Evolutionary conservation across 352 stramenopile species (phyloP).

Genomic region (Elongisporangium undulatum): DNA sequence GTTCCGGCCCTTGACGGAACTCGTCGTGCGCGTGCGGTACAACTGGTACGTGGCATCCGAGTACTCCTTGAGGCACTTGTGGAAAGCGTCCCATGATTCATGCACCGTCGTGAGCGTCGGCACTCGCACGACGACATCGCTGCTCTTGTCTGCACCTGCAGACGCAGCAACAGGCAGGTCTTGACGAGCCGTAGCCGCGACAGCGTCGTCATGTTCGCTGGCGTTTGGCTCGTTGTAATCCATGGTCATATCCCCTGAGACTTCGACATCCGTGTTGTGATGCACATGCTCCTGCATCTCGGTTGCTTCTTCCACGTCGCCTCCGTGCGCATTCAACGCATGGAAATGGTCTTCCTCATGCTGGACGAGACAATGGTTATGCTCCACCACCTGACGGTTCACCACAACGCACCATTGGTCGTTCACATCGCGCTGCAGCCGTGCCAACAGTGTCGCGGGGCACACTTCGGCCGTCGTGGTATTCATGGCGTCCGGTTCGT

Average conservation of each 20-base stretch:
- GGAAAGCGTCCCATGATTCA: conserved; percentile 68
- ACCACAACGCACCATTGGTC: conserved; percentile 65
- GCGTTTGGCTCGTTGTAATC: background rate
- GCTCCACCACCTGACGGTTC: conserved; percentile 55
- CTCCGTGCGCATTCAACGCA: conserved; percentile 16
- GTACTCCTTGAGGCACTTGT: conserved; percentile 50
- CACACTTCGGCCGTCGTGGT: conserved; percentile 13
- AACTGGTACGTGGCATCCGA: conserved; percentile 65
- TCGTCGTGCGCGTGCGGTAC: conserved; percentile 74
- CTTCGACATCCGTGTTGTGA: background rate
- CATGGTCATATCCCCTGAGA: background rate
- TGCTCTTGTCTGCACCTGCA: background rate
- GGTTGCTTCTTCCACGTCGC: background rate
- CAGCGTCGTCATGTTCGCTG: background rate
- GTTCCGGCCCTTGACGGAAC: conserved; percentile 60
- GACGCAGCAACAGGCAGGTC: background rate
- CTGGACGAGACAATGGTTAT: conserved; percentile 42
- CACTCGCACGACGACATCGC: conserved; percentile 58
- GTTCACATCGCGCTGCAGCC: conserved; percentile 58
- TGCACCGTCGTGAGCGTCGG: conserved; percentile 48
- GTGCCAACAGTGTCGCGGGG: conserved; percentile 63
- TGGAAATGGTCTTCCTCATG: conserved; percentile 2
- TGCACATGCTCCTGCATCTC: background rate
- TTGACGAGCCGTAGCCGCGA: background rate
- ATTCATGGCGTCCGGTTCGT: background rate